phyloP scores from a whole-genome alignment of 768 basidiomycete genomes.

The Thelephora ganbajun region DNA sequence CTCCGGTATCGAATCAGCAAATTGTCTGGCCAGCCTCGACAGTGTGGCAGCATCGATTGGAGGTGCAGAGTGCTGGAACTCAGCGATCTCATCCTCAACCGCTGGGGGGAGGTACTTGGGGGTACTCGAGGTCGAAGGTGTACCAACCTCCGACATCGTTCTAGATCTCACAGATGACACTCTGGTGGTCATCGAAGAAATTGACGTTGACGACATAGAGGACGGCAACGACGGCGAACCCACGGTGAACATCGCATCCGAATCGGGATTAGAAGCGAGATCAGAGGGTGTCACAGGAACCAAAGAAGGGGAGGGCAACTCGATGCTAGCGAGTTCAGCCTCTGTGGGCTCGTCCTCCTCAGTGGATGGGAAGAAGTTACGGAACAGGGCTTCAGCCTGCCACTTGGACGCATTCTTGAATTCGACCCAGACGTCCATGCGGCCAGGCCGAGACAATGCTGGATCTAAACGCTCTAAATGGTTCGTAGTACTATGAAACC shows the following conservation, averaged over 20 bases:
- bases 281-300: slow-evolving; percentile 22
- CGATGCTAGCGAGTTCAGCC: slow-evolving; percentile 32
- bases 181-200: slow-evolving; percentile 11
- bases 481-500: slow-evolving; percentile 56
- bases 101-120: slow-evolving; percentile 41
- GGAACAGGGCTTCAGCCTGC: slow-evolving; percentile 79
- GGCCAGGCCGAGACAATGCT: slow-evolving; percentile 81
- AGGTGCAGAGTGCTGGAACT: slow-evolving; percentile 46
- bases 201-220: slow-evolving; percentile 18
- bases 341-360: slow-evolving; percentile 32
- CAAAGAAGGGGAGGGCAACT: slow-evolving; percentile 25
- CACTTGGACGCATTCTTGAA: slow-evolving; percentile 78
- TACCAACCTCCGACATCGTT: background rate
- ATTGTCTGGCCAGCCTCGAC: slow-evolving; percentile 55
- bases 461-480: slow-evolving; percentile 86
- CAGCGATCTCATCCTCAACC: slow-evolving; percentile 41
- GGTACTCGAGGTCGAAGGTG: slow-evolving; percentile 13
- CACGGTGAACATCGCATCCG: slow-evolving; percentile 31
- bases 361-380: slow-evolving; percentile 79
- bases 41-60: slow-evolving; percentile 54
- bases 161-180: slow-evolving; percentile 2
- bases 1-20: slow-evolving; percentile 73
- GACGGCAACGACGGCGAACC: slow-evolving; percentile 26
- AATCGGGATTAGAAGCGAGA: slow-evolving; percentile 24
- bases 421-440: slow-evolving; percentile 88